A percentile compares a stretch with the other conserved stretches of the same genome.
These are phyloP conservation scores for Nectriaceae sp. DNA, from an alignment of 2,329 filamentous ascomycete genomes.

Conservation along the genomic window DNA sequence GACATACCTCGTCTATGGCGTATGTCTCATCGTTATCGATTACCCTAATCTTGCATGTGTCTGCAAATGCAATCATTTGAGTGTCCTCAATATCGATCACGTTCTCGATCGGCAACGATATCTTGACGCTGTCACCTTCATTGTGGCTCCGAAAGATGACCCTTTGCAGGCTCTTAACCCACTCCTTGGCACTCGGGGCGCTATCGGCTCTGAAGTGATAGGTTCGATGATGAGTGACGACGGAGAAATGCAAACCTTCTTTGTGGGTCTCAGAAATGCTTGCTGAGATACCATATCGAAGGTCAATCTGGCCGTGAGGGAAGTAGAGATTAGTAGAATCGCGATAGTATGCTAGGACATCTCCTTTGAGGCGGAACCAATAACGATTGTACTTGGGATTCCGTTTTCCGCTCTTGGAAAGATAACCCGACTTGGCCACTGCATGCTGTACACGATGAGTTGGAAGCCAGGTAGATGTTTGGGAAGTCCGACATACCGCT, in stretches of 20 bases:
- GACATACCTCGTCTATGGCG: slow-evolving; percentile 85
- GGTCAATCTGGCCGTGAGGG: slow-evolving; percentile 85
- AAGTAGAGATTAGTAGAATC: slow-evolving; percentile 88
- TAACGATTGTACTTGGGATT: slow-evolving; percentile 88
- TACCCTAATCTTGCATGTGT: slow-evolving; percentile 91
- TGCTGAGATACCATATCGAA: slow-evolving; percentile 90
- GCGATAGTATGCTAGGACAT: slow-evolving; percentile 87
- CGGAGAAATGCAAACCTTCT: slow-evolving; percentile 74
- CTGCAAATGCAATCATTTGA: slow-evolving; percentile 85
- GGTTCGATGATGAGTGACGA: slow-evolving; percentile 79
- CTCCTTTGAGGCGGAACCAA: slow-evolving; percentile 91
- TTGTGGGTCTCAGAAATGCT: slow-evolving; percentile 74
- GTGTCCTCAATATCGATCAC: slow-evolving; percentile 92
- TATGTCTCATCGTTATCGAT: slow-evolving; percentile 94
- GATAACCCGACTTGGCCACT: slow-evolving; percentile 81
- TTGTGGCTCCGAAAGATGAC: slow-evolving; percentile 96
- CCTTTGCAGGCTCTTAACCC: slow-evolving; percentile 91
- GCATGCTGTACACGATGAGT: slow-evolving; percentile 55
- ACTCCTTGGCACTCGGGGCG: slow-evolving; percentile 85
- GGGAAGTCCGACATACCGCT: slow-evolving; percentile 55
- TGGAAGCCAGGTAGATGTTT: not conserved
- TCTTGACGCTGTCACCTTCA: slow-evolving; percentile 95
- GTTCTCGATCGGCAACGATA: slow-evolving; percentile 84
- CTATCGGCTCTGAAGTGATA: slow-evolving; percentile 92
- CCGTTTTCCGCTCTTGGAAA: slow-evolving; percentile 84